Base-by-base conservation (phyloP, 768 basidiomycete species). In the Tulasnella sp. region DNA sequence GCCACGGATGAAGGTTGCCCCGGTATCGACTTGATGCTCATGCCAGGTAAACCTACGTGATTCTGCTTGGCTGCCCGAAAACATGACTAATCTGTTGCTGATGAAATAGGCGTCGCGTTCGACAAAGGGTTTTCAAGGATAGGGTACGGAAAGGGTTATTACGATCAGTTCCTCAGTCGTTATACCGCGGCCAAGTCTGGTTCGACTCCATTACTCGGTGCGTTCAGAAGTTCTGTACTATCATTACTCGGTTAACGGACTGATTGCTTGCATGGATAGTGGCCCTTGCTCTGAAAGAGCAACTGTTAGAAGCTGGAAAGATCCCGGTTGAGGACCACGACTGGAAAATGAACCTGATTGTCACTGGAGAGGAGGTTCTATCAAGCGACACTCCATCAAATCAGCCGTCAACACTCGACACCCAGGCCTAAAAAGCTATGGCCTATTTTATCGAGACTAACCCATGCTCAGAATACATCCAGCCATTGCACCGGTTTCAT, bases 101-200 rank as follows among this genome's bases (percentile, higher is more conserved):
- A 52, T 26, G 19, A 3, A 22, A 2, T 67, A 72, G 74, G 74
- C 22, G 73, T 74, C 12, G 74, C 74, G 17, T 74, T 74, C 62
- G 74, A 74, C 34, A 39, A 44, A 26, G 32, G 62, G 9, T 72
- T 72, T 41, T 35, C 42, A 19, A 35, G 74, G 29, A 74, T 74
- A 44, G 74, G 74, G 36, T 74, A 74, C 63, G 74, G 74, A 26
- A 74, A 74, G 34, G 74, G 74, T 8, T 74, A 74, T 52, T 74
- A 74, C 52, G 74, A 74, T 39, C 32, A 40, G 8, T 74, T 74
- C 52, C 74, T 26, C 19, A 41, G 17, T 32, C 71, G 34, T 19
- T 74, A 74, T 65, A 41, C 70, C 5, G 59, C 52, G 37, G 4
- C 70, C 12, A 71, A 32, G 26, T 22, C 29, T 7, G 26, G 52